Evolutionary conservation across 306 rosid species (phyloP).

Genomic region (Acacia confusa): DNA sequence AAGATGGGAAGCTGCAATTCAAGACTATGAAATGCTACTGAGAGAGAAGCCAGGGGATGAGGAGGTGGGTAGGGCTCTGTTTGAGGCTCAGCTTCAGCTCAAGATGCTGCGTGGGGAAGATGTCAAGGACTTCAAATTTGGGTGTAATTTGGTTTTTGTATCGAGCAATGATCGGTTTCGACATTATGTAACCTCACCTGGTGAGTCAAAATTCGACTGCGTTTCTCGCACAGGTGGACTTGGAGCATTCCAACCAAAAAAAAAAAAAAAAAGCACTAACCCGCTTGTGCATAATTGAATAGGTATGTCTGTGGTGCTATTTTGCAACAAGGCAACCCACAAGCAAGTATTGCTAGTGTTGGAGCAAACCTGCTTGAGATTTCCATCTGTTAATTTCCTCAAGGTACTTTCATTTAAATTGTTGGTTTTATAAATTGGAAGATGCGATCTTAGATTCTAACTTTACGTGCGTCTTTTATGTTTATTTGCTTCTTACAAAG

Average conservation of each 20-base stretch:
- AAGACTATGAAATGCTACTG: constrained; percentile 76
- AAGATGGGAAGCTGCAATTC: constrained; percentile 82
- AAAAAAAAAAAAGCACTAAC: neutral
- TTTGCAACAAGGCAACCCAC: constrained; percentile 60
- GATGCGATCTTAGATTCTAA: neutral
- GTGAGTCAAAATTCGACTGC: constrained; percentile 36
- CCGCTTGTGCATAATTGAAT: constrained; percentile 1
- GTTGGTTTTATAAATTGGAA: neutral
- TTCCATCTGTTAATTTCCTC: constrained; percentile 86
- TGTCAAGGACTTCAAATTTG: constrained; percentile 65
- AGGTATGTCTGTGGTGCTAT: constrained; percentile 89
- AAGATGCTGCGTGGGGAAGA: constrained; percentile 69
- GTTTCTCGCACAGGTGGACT: neutral
- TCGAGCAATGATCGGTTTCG: constrained; percentile 76
- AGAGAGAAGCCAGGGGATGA: constrained; percentile 85
- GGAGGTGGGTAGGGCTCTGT: constrained; percentile 80
- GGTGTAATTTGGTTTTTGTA: constrained; percentile 65
- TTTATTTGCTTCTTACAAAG: neutral
- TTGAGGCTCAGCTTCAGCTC: constrained; percentile 70
- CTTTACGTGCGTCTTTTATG: neutral
- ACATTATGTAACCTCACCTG: constrained; percentile 76
- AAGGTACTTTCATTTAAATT: constrained; percentile 54
- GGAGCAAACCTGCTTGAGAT: constrained; percentile 73
- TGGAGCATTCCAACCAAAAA: neutral
- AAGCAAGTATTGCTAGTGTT: constrained; percentile 52